phyloP scores from a whole-genome alignment of 2,329 filamentous ascomycete genomes.

The Calonectria honghensis region DNA sequence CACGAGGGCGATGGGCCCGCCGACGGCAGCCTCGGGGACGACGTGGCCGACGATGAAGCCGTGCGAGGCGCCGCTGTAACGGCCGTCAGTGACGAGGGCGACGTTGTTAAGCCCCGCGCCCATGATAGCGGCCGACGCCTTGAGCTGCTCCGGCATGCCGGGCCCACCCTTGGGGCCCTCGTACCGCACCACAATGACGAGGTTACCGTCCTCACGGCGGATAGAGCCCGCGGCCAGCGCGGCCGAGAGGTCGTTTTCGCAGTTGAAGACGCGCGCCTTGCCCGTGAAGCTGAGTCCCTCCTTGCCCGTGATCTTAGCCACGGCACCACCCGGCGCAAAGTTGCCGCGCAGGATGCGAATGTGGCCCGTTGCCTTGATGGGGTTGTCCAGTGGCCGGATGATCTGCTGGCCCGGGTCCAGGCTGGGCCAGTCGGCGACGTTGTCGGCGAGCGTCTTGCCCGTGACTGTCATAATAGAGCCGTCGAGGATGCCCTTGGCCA shows the following conservation, averaged over 20 bases:
- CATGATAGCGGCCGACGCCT: conserved; percentile 92
- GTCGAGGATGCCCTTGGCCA: conserved; percentile 84
- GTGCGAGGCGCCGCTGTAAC: conserved; percentile 91
- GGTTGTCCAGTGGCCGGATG: conserved; percentile 85
- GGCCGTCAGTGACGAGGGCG: conserved; percentile 92
- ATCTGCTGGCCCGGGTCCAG: conserved; percentile 87
- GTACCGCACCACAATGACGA: conserved; percentile 93
- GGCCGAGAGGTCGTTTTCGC: conserved; percentile 85
- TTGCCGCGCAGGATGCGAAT: conserved; percentile 92
- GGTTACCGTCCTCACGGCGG: conserved; percentile 77
- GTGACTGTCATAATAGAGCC: conserved; percentile 88
- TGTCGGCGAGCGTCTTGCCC: conserved; percentile 87
- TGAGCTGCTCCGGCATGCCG: conserved; percentile 96
- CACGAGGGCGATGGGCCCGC: conserved; percentile 91
- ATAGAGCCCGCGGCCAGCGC: conserved; percentile 83
- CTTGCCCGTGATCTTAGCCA: conserved; percentile 97
- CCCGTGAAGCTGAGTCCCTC: conserved; percentile 90
- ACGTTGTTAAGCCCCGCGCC: conserved; percentile 91
- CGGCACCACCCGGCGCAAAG: conserved; percentile 89
- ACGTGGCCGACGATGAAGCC: conserved; percentile 97
- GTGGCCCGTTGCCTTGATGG: conserved; percentile 90
- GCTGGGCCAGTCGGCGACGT: conserved; percentile 84
- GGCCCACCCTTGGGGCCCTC: conserved; percentile 95
- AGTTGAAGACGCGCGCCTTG: conserved; percentile 88
- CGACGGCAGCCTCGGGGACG: conserved; percentile 90